Percentiles rank a stretch among this genome's conserved stretches.
These are phyloP conservation scores for Penstemon newberryi DNA, from an alignment of 257 asterid genomes.

Conservation along the genomic window DNA sequence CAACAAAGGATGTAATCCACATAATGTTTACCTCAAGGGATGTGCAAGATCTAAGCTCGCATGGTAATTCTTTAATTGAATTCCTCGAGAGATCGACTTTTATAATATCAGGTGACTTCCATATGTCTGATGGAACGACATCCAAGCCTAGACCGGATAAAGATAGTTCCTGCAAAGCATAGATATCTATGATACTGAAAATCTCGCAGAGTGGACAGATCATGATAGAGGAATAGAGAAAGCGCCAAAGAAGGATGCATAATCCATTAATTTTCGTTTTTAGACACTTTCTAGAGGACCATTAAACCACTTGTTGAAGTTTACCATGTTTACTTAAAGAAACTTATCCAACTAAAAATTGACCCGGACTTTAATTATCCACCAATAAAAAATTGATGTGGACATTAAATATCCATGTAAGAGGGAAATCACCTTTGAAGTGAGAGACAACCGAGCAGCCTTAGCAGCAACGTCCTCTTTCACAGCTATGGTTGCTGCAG, in stretches of 20 bases:
- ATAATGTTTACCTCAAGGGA: slow-evolving; percentile 68
- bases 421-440: slow-evolving; percentile 66
- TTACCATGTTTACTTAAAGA: slow-evolving; percentile 14
- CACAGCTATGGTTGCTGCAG: slow-evolving; percentile 51
- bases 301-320: slow-evolving; percentile 8
- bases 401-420: slow-evolving; percentile 1
- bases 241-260: slow-evolving; percentile 9
- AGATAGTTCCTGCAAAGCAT: slow-evolving; percentile 76
- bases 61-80: slow-evolving; percentile 78
- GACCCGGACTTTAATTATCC: no score
- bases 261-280: slow-evolving; percentile 9
- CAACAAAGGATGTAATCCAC: slow-evolving; percentile 22
- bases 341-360: slow-evolving; percentile 14
- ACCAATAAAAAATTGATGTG: neutral
- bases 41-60: slow-evolving; percentile 70
- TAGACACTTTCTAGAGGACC: slow-evolving; percentile 20
- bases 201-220: slow-evolving; percentile 18
- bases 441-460: slow-evolving; percentile 75
- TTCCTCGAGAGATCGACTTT: slow-evolving; percentile 80
- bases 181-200: slow-evolving; percentile 19
- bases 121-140: slow-evolving; percentile 76
- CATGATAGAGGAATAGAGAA: slow-evolving; percentile 19
- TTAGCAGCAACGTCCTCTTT: slow-evolving; percentile 62
- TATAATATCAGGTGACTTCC: slow-evolving; percentile 66
- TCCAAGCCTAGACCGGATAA: slow-evolving; percentile 59